Evolutionary conservation across 1,284 basidiomycete genomes (phyloP), one percentile per base, ranked within the genome.

Genomic region (Tylopilus sp.): DNA sequence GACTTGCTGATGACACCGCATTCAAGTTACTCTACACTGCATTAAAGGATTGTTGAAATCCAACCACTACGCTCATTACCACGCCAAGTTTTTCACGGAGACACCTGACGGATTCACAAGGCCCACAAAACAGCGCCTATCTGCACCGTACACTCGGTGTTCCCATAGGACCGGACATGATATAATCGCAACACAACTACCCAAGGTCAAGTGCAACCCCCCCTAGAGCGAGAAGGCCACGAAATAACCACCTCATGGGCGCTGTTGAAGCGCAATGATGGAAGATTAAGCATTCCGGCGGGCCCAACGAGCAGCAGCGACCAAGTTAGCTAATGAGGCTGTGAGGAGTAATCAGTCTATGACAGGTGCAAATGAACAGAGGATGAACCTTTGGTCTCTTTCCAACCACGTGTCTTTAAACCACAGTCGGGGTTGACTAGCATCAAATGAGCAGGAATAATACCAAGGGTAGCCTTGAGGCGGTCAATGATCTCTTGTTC

Each of bases 401-500:
- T 86, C 95, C 94, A 97, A 58, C 85, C 90, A 77, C 94, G 92
- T 64, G 93, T 96, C 82, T 95, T 95, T 59, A 91, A 74, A 71
- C 89, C 89, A 61, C 89, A 91, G 69, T 91, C 88, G 54, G 97
- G 96, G 82, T 98, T 98, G 74, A 98, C 79, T 70, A 94, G 91
- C 71, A 92, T 82, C 53, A 93, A 78, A 55, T 86, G 79, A 60
- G 79, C 77, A 54, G 89, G 84, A 60, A 96, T 83, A 64, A 89
- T 86, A 53, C 76, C 74, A 60, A 90, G 82, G 81, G 96, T 94
- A 58, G 84, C 74, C 71, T 83, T 81, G 71, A 99, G 81, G 65
- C 94, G 91, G 63, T 96, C 88, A 76, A 87, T 87, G 78, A 99
- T 96, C 79, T 99, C 97, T 71, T 95, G 82, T 64, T 86, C 82